A percentile compares a stretch with the other conserved stretches of the same genome.
phyloP scores from a whole-genome alignment of 2,329 filamentous ascomycete genomes.

The Aspergillus proliferans region DNA sequence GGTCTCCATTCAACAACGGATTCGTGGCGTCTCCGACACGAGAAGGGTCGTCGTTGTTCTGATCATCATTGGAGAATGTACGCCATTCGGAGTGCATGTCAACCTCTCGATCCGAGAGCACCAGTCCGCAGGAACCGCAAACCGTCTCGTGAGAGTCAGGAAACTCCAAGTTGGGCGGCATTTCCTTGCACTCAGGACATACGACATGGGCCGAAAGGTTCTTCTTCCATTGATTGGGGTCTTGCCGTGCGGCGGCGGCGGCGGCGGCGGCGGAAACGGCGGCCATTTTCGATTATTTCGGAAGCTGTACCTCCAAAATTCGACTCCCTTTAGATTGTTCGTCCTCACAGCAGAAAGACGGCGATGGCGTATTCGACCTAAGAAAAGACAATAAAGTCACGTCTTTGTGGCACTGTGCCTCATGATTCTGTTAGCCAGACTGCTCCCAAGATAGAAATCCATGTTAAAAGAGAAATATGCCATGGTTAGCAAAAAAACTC shows the following conservation, averaged over 20 bases:
- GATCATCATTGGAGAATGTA: constrained; percentile 97
- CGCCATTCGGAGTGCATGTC: constrained; percentile 98
- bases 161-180: constrained; percentile 86
- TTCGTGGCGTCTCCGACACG: constrained; percentile 95
- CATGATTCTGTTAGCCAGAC: constrained; percentile 27
- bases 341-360: constrained; percentile 7
- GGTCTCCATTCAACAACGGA: constrained; percentile 79
- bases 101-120: constrained; percentile 84
- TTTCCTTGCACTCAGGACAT: constrained; percentile 85
- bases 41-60: constrained; percentile 91
- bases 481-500: constrained; percentile 1
- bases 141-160: constrained; percentile 92
- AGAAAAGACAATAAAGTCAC: constrained; percentile 10
- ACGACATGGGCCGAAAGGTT: constrained; percentile 81
- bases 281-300: constrained; percentile 23
- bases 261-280: constrained; percentile 26
- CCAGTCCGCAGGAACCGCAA: constrained; percentile 83
- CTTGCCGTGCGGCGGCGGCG: constrained; percentile 36
- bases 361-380: constrained; percentile 17
- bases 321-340: background rate
- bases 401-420: constrained; percentile 25
- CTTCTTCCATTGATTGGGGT: constrained; percentile 58
- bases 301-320: background rate
- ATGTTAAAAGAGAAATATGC: background rate
- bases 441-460: constrained; percentile 10